Base-by-base conservation (phyloP, 2,329 filamentous ascomycete species). In the Epichloe sp. region DNA sequence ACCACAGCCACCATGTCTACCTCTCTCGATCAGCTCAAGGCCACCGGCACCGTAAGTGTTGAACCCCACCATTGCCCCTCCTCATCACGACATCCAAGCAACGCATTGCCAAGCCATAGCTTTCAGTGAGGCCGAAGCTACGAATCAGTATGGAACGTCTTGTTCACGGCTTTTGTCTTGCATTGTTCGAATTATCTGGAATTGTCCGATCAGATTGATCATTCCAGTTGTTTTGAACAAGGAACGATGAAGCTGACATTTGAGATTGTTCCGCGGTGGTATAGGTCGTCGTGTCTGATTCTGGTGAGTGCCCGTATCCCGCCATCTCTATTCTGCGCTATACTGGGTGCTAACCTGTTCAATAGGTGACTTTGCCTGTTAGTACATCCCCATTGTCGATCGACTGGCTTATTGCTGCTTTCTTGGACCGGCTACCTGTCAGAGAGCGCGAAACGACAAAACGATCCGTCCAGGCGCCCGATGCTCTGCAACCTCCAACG, bases 11-110 rank as follows among this genome's bases (percentile, higher is more conserved):
- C 49, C 59, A 96, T 96, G 90, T 73, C 88, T 72, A 85, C 76
- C 72, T 88, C 90, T 72, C 86, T 98, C 64, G 93, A 97, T 64
- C 90, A 97, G 77, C 82, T 98, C 71, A 98, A 98, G 81, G 83
- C 88, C 77, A 73, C 85, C 69, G 93, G 93, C 84, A 98, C 93
- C 67, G 89, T 95, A 79, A 73, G 88, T 86, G 46, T 19, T 46
- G 50, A 54, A 58, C 57, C 62, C 60, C 56, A 58, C 56, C 55
- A 55, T 52, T 59, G 59, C 64, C 64, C 65, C 64, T 64, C 64
- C 21, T 52, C 44, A 38, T 63, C 46, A 43, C 38, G 21, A 19
- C 40, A 15, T 17, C 26, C 6, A 21, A 17, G 19, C 37, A 17
- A 48, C 37, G 40, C 35, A 38, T 19, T n/a, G 44, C 41, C 17